phyloP scores from a whole-genome alignment of 257 asterid genomes.

The Jacaranda mimosifolia region DNA sequence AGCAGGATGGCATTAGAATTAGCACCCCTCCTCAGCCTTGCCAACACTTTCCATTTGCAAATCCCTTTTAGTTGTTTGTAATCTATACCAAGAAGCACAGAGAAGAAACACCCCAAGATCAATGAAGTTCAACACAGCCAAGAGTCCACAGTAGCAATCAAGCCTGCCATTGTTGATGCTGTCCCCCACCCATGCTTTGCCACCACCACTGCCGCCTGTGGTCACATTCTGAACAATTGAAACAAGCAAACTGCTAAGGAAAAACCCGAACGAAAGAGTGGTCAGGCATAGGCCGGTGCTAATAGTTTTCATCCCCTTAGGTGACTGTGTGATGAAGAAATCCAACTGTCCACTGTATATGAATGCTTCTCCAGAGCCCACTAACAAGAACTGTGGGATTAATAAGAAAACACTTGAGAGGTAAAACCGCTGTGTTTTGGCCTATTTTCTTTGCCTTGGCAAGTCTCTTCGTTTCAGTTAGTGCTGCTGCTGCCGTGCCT shows the following conservation, averaged over 20 bases:
- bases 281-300: conserved; percentile 54
- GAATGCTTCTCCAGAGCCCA: conserved; percentile 57
- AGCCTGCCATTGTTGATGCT: conserved; percentile 46
- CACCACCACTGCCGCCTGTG: background rate
- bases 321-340: conserved; percentile 57
- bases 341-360: conserved; percentile 54
- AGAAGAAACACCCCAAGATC: conserved; percentile 42
- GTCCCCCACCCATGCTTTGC: conserved; percentile 51
- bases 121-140: conserved; percentile 44
- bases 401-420: conserved; percentile 46
- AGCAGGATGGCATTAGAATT: background rate
- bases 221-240: conserved; percentile 46
- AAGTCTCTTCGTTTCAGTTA: conserved; percentile 48
- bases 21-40: conserved; percentile 27
- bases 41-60: conserved; percentile 3
- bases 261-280: conserved; percentile 48
- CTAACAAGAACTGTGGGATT: conserved; percentile 55
- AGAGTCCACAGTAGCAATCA: conserved; percentile 46
- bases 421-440: conserved; percentile 25
- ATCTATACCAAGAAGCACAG: conserved; percentile 46
- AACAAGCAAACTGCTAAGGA: conserved; percentile 48
- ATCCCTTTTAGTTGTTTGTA: conserved; percentile 25
- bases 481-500: conserved; percentile 55
- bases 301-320: conserved; percentile 59
- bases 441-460: conserved; percentile 26